These are phyloP conservation scores for Papilionanthe hybrid DNA, from an alignment of 116 monocot genomes.

Conservation along the genomic window DNA sequence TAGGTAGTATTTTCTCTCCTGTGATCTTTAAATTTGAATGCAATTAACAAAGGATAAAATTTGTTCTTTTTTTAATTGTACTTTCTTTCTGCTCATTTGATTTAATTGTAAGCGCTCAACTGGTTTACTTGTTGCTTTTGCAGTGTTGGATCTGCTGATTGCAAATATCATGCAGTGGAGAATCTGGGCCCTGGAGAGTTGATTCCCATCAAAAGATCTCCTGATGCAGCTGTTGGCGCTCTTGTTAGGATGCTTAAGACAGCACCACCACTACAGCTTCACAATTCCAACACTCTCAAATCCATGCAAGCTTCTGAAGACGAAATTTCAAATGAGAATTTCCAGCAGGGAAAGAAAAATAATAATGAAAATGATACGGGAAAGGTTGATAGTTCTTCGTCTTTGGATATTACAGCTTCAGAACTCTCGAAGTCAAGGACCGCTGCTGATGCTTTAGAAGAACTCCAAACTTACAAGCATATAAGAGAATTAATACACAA, in stretches of 20 bases:
- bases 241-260: constrained; percentile 57
- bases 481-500: constrained; percentile 30
- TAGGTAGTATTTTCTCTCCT: neutral
- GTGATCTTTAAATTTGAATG: neutral
- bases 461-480: constrained; percentile 28
- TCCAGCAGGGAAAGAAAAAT: constrained; percentile 3
- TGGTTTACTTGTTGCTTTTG: constrained; percentile 2
- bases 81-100: neutral
- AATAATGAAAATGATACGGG: neutral
- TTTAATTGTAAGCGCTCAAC: neutral
- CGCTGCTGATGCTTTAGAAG: constrained; percentile 31
- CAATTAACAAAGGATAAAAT: neutral
- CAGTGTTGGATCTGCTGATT: constrained; percentile 23
- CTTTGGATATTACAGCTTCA: constrained; percentile 13
- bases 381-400: constrained; percentile 2
- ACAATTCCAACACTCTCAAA: constrained; percentile 5
- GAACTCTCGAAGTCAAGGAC: constrained; percentile 24
- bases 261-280: constrained; percentile 54
- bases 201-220: constrained; percentile 35
- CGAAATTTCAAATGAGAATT: neutral
- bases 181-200: constrained; percentile 18
- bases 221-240: constrained; percentile 61
- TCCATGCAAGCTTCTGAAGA: constrained; percentile 2
- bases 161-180: constrained; percentile 10
- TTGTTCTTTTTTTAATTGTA: neutral